phyloP scores from a whole-genome alignment of 306 rosid genomes.

The Gynostemma pentaphyllum region DNA sequence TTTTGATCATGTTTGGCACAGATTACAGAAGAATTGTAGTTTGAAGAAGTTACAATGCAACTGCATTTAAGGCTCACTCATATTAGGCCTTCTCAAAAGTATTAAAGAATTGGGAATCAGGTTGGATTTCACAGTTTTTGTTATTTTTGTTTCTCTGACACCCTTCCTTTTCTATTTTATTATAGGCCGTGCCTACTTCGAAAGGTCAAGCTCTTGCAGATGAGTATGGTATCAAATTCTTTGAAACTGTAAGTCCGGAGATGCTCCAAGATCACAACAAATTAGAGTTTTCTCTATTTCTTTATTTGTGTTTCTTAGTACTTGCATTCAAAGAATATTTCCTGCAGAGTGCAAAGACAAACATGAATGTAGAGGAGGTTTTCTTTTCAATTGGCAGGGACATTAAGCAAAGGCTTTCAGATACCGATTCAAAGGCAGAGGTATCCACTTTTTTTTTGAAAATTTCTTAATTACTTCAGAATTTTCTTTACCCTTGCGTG shows the following conservation, averaged over 20 bases:
- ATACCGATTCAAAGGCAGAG: conserved; percentile 45
- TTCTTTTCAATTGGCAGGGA: conserved; percentile 78
- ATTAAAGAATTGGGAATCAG: neutral
- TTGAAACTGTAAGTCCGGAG: conserved; percentile 62
- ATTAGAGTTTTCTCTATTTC: neutral
- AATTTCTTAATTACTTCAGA: neutral
- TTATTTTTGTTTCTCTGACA: neutral
- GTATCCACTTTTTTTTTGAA: neutral
- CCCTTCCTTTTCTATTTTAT: conserved; percentile 11
- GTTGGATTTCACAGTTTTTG: neutral
- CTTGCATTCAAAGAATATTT: conserved; percentile 15
- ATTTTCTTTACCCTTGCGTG: neutral
- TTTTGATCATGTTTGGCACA: neutral
- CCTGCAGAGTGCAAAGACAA: conserved; percentile 82
- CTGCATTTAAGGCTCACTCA: neutral
- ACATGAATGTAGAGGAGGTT: conserved; percentile 81
- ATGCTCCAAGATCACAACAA: conserved; percentile 11
- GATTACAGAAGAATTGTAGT: neutral
- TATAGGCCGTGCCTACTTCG: conserved; percentile 69
- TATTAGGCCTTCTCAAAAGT: neutral
- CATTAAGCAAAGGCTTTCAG: conserved; percentile 74
- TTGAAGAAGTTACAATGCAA: neutral
- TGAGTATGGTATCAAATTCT: conserved; percentile 80
- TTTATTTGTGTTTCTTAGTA: neutral
- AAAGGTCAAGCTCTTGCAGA: conserved; percentile 92